Evolutionary conservation across 2,329 filamentous ascomycete genomes (phyloP), one percentile per base, ranked within the genome.

Genomic region (Cadophora sp.): DNA sequence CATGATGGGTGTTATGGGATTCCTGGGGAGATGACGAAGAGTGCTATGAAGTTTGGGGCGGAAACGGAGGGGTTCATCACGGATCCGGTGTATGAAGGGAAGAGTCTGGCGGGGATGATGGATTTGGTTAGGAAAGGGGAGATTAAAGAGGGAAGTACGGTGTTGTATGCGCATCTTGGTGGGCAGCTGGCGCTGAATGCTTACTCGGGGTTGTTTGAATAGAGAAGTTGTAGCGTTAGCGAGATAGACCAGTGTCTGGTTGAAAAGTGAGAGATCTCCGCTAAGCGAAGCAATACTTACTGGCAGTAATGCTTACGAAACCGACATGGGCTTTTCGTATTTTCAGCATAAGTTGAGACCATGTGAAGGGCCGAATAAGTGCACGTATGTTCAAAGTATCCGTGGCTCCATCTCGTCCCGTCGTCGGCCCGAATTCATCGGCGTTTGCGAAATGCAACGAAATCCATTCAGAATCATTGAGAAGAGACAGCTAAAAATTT

Each of bases 81-180:
- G 0, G 91, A 93, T 75, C 91, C 90, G 0, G 91, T 93, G 1
- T 93, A 93, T 74, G 90, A 92, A 79, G 91, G 91, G 0, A 93
- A 93, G 85, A 91, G 87, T 73, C 80, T 93, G 77, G 89, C 89
- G 4, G 91, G 90, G 0, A 85, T 92, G 89, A 86, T 92, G 72
- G 89, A 89, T 76, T 80, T 92, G 81, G 86, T 92, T 22, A 84
- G 81, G 71, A 86, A 84, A 62, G 89, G 86, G 0, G 86, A 89
- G 77, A 88, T 92, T 67, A 50, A 76, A 0, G 60, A 75, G 0
- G 84, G 84, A 0, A 87, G 87, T n/a, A 91, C 90, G 74, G 86
- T 92, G 37, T 75, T 93, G 68, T 93, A 92, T 78, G 90, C 89
- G 1, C 91, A 93, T 79, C 77, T 92, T 27, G 91, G 91, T 12